Percentiles rank a stretch among this genome's conserved stretches.
phyloP scores from a whole-genome alignment of 352 stramenopile species.

The Globisporangium lucens region DNA sequence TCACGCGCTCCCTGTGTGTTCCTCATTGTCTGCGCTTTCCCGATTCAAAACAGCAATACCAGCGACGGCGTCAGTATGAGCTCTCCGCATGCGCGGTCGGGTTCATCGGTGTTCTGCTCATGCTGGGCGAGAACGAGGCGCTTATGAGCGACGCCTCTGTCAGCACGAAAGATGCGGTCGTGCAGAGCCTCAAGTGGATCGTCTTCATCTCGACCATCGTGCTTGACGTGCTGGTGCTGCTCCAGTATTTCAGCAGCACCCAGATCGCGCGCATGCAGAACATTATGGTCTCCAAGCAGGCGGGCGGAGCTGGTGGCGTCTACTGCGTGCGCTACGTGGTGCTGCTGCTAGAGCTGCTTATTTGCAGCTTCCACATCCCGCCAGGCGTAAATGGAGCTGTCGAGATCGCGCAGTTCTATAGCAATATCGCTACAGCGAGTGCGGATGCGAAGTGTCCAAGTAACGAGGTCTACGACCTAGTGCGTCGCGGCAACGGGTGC shows the following conservation, averaged over 20 bases:
- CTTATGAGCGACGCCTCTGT: slow-evolving; percentile 21
- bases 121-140: slow-evolving; percentile 70
- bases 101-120: slow-evolving; percentile 50
- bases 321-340: slow-evolving; percentile 23
- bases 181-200: slow-evolving; percentile 38
- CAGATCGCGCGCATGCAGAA: slow-evolving; percentile 58
- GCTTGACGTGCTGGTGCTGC: slow-evolving; percentile 42
- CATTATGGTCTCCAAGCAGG: slow-evolving; percentile 23
- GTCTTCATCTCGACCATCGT: slow-evolving; percentile 35
- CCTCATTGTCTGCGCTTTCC: background rate
- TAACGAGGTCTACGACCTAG: slow-evolving; percentile 25
- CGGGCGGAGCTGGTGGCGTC: slow-evolving; percentile 18
- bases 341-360: slow-evolving; percentile 48
- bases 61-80: slow-evolving; percentile 41
- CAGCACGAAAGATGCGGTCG: background rate
- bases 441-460: slow-evolving; percentile 20
- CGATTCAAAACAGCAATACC: slow-evolving; percentile 41
- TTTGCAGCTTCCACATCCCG: slow-evolving; percentile 68
- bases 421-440: slow-evolving; percentile 11
- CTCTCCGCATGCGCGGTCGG: slow-evolving; percentile 43
- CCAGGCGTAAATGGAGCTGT: slow-evolving; percentile 37
- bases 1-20: background rate
- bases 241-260: slow-evolving; percentile 44
- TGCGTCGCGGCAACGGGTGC: slow-evolving; percentile 31
- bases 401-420: slow-evolving; percentile 47